phyloP scores from a whole-genome alignment of 2,329 filamentous ascomycete genomes.

The Fusarium odoratissimum region DNA sequence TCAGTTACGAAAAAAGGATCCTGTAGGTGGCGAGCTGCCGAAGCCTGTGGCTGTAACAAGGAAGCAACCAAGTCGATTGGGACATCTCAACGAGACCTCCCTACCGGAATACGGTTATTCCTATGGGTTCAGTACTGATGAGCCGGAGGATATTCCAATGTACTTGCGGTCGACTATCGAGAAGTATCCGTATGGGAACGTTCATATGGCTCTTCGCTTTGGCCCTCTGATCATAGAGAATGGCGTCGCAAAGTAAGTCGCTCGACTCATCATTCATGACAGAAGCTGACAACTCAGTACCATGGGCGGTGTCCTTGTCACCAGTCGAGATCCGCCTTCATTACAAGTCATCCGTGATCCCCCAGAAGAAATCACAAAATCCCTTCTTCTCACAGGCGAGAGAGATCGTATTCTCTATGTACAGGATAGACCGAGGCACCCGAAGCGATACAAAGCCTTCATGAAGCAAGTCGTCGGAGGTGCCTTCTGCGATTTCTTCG shows the following conservation, averaged over 20 bases:
- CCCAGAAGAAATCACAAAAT: slow-evolving; percentile 17
- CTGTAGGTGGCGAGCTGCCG: neutral
- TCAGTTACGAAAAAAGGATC: slow-evolving; percentile 5
- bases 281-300: slow-evolving; percentile 22
- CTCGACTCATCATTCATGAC: rapidly evolving
- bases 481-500: slow-evolving; percentile 48
- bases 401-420: slow-evolving; percentile 28
- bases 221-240: slow-evolving; percentile 55
- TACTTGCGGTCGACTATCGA: slow-evolving; percentile 45
- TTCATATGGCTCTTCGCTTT: slow-evolving; percentile 52
- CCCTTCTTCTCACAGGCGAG: slow-evolving; percentile 38
- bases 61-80: slow-evolving; percentile 1
- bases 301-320: slow-evolving; percentile 41
- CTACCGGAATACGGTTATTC: slow-evolving; percentile 36
- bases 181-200: slow-evolving; percentile 49
- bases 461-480: slow-evolving; percentile 55
- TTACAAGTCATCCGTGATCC: slow-evolving; percentile 35
- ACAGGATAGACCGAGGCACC: slow-evolving; percentile 31
- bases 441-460: slow-evolving; percentile 51
- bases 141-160: slow-evolving; percentile 41
- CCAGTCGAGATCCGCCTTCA: slow-evolving; percentile 40
- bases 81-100: slow-evolving; percentile 15
- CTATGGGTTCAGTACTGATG: slow-evolving; percentile 23
- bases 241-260: slow-evolving; percentile 50
- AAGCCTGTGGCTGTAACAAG: neutral